Base-by-base conservation (phyloP, 1,284 basidiomycete genomes). In the Sanghuangporus sanghuang region DNA sequence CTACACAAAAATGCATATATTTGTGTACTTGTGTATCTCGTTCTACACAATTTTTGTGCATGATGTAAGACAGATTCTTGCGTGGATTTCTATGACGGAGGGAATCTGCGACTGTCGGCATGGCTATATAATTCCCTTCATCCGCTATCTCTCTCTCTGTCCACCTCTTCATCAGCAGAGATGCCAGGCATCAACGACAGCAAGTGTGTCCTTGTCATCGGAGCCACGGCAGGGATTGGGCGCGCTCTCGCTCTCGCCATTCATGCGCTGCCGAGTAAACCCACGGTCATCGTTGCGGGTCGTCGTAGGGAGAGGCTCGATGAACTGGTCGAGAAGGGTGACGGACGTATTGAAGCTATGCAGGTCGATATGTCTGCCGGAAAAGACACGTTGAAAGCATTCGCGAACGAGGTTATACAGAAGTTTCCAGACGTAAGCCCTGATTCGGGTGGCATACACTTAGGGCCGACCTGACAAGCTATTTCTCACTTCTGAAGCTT, bases 191-290 rank as follows among this genome's bases (percentile, higher is more conserved):
- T 86, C 66, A 75, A 79, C 71, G 76, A 81, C 66, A 78, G 78
- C 62, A 83, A 82, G 72, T 85, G 81, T 65, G 72, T 87, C 64
- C 79, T 88, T 48, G 77, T 88, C 61, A 79, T 85, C 59, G 85
- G 86, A 16, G 85, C 84, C 1, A 87, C 86, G 9, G 75, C 83
- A 46, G 85, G 86, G 38, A 83, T 87, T 18, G 86, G 86, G 16
- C 79, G 83, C 7, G 78, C 80, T 32, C 79, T 88, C n/a, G 85
- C 86, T 6, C 74, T 81, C 11, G 77, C 78, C 18, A 76, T 86
- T 54, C 75, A 79, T 57, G 75, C 73, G 35, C 73, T 85, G 1
- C 81, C 83, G 0, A 79, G 78, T 46, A 75, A 78, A 44, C 84
- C 84, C 1, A 77, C 74, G 2, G 81, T 87, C 42, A 82, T 89